Evolutionary conservation across 805 yeast genomes (phyloP).

Genomic region (Candida loeiensis): DNA sequence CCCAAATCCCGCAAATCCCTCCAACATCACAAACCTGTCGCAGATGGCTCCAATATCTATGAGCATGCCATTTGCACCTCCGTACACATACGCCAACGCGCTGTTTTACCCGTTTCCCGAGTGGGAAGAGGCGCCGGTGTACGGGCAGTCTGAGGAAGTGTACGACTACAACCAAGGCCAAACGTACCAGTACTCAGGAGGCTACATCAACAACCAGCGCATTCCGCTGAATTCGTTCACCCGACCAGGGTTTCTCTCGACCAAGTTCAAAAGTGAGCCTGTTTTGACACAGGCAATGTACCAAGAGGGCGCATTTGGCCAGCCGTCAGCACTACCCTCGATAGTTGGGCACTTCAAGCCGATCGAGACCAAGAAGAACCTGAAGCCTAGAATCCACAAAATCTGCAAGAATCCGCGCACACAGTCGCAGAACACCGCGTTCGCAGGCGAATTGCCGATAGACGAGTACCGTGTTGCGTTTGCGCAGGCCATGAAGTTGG

Average conservation of each 20-base stretch:
- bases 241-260: constrained; percentile 4
- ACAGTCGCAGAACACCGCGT: constrained; percentile 1
- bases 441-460: constrained; percentile 20
- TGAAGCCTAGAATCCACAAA: constrained; percentile 36
- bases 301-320: neutral
- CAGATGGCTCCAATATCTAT: no score
- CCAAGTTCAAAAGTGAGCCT: constrained; percentile 12
- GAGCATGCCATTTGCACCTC: constrained; percentile 1
- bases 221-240: neutral
- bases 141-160: constrained; percentile 3
- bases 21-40: no score
- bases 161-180: constrained; percentile 3
- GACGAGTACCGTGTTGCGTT: constrained; percentile 25
- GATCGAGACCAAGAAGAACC: constrained; percentile 33
- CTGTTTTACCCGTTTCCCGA: constrained; percentile 1
- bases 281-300: constrained; percentile 3
- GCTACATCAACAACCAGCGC: neutral
- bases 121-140: constrained; percentile 3
- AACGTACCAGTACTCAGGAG: constrained; percentile 4
- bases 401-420: constrained; percentile 15
- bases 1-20: no score
- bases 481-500: constrained; percentile 20
- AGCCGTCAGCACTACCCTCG: constrained; percentile 1
- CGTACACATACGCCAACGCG: neutral
- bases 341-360: constrained; percentile 28